A percentile compares a stretch with the other conserved stretches of the same genome.
phyloP scores from a whole-genome alignment of 1,284 basidiomycete species.

The Fomes fomentarius region DNA sequence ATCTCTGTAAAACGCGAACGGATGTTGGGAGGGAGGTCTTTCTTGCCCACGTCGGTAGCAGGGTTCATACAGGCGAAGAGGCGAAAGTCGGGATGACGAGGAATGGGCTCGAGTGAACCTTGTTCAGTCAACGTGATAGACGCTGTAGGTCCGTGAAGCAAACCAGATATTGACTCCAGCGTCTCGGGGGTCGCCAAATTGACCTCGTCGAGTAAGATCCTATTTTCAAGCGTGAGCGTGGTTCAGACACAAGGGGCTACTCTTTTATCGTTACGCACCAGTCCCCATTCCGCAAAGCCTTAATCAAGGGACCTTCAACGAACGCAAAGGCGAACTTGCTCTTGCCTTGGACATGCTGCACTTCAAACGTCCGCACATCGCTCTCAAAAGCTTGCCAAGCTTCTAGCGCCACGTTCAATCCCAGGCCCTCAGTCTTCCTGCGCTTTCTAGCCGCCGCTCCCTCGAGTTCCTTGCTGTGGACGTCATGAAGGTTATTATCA shows the following conservation, averaged over 20 bases:
- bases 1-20: slow-evolving; percentile 95
- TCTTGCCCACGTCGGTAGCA: slow-evolving; percentile 98
- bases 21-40: slow-evolving; percentile 91
- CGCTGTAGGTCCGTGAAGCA: slow-evolving; percentile 84
- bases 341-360: slow-evolving; percentile 83
- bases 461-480: slow-evolving; percentile 26
- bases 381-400: slow-evolving; percentile 79
- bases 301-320: slow-evolving; percentile 95
- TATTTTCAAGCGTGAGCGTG: slow-evolving; percentile 33
- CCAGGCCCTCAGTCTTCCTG: slow-evolving; percentile 62
- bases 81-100: slow-evolving; percentile 93
- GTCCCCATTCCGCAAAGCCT: slow-evolving; percentile 86
- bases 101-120: slow-evolving; percentile 89
- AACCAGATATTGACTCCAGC: slow-evolving; percentile 87
- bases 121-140: slow-evolving; percentile 95
- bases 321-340: slow-evolving; percentile 94
- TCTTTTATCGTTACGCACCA: no score
- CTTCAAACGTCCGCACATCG: slow-evolving; percentile 82
- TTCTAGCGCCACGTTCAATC: slow-evolving; percentile 48
- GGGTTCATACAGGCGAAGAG: slow-evolving; percentile 99
- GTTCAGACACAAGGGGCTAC: slow-evolving; percentile 29
- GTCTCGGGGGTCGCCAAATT: slow-evolving; percentile 96
- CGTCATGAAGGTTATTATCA: slow-evolving; percentile 20
- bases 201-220: slow-evolving; percentile 96
- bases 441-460: slow-evolving; percentile 69